Conservation (phyloP, 768 basidiomycete species). For the Leccinum variicolor region DNA sequence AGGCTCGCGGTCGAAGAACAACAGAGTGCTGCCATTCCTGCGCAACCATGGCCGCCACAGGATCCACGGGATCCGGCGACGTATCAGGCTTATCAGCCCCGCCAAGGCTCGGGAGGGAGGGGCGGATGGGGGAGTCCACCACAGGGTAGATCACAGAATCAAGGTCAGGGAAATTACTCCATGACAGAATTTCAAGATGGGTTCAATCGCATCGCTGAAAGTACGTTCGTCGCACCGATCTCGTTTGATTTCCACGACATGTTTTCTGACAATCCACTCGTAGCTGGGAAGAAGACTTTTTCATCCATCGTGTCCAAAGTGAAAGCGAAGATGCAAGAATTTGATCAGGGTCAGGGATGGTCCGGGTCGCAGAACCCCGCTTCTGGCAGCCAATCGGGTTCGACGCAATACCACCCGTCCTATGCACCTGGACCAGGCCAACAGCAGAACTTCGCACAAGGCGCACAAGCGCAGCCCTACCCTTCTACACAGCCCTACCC, state of each 20-base stretch:
- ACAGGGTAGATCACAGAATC: constrained; percentile 8
- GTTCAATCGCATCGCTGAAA: constrained; percentile 72
- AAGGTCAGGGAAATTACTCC: constrained; percentile 40
- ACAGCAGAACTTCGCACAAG: constrained; percentile 3
- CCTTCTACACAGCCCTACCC: neutral
- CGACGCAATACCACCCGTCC: neutral
- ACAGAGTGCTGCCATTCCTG: constrained; percentile 16
- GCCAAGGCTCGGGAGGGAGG: constrained; percentile 13
- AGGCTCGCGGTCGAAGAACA: constrained; percentile 64
- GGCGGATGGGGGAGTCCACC: constrained; percentile 1
- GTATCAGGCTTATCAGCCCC: constrained; percentile 26
- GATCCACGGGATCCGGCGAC: constrained; percentile 3
- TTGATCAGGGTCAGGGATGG: constrained; percentile 47
- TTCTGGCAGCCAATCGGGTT: neutral
- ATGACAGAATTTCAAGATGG: constrained; percentile 72
- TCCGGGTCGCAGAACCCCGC: constrained; percentile 10
- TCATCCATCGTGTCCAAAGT: constrained; percentile 69
- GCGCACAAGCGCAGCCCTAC: constrained; percentile 4
- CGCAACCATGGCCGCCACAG: constrained; percentile 19
- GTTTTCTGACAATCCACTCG: neutral
- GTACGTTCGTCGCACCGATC: constrained; percentile 40
- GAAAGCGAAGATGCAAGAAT: constrained; percentile 81
- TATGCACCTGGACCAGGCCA: neutral
- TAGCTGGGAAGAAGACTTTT: constrained; percentile 79
- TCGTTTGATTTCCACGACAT: no score